Base-by-base conservation (phyloP, 2,329 filamentous ascomycete species). In the Thelonectria olida region DNA sequence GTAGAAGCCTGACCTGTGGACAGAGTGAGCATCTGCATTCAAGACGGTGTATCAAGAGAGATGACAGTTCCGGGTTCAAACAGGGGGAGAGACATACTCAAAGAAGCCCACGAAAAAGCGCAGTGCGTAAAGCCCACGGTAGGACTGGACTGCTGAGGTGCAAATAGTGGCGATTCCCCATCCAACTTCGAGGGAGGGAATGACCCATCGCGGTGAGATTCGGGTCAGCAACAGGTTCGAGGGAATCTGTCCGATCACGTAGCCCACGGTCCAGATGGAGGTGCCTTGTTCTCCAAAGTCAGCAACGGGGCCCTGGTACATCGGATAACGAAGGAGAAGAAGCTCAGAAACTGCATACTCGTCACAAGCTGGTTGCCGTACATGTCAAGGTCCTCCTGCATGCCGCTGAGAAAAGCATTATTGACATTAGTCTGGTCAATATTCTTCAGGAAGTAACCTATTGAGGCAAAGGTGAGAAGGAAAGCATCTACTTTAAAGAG, bases 381-480 rank as follows among this genome's bases (percentile, higher is more conserved):
- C n/a, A 79, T 72, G 2, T 51, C 55, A 7, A 76, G 55, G 47
- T 76, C 74, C 51, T 75, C 71, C 20, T 78, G 74, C 77, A 79
- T 79, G 2, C 78, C 78, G 0, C 73, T 75, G 7, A 78, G 76
- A 39, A 79, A 79, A 7, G 78, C 78, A 7, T 63, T 73, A 52
- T 68, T 74, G 70, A 74, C 75, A 42, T 76, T 76, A 5, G 71
- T 70, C 57, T 77, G 76, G 53, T 80, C 78, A 20, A 76, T 65
- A 58, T 54, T 41, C n/a, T 58, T 58, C 54, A 62, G 57, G 6
- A 57, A 62, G 19, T 53, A 54, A 2, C 54, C 59, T 8, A 58
- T 22, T 3, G 47, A 58, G 13, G 47, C 59, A 25, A 57, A 53
- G 0, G 54, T 57, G 0, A 63, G 52, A 13, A 60, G 60, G 4